Base-by-base conservation (phyloP, 352 stramenopile species). In the Globisporangium nagaii region DNA sequence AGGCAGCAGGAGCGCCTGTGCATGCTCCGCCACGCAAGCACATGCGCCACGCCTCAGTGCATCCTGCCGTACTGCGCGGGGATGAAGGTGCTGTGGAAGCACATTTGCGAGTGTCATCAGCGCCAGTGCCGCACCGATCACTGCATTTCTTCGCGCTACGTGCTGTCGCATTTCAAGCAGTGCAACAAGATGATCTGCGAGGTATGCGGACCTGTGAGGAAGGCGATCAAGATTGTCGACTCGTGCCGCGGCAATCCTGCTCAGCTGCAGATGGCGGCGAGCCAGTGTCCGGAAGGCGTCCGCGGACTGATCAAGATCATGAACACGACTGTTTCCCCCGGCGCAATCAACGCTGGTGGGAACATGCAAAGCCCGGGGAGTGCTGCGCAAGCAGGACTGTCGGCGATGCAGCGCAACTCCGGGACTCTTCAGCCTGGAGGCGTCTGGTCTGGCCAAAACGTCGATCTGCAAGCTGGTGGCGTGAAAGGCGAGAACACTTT, bases 101-200 rank as follows among this genome's bases (percentile, higher is more conserved):
- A 96, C 52, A 95, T 96, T 59, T 93, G 83, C 53, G 80, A 94
- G 51, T 96, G 87, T 41, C 85, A 95, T 49, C 84, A 96, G 49
- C 78, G 79, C 15, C 85, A 94, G 44, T 95, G 87, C 44, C 75
- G 81, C 31, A 93, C 83, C 7, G 83, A 93, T 39, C 85, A 95
- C 62, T 95, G 85, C 32, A 93, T 95, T 46, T 93, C 82, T 25
- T 93, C 83, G 28, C 71, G 85, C 8, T 95, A 95, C 51, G 85
- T 95, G 55, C 63, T 95, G 45, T 93, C 83, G 17, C 85, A 95
- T 60, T 95, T 93, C 67, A 93, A 95, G 68, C 85, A 93, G 50
- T 95, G 85, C 75, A 91, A 90, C 65, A 94, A 95, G 55, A 88
- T 92, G 74, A 92, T 95, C 32, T 96, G 87, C 62, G 85, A 93